phyloP scores from a whole-genome alignment of 202 grass and related monocot species.

The Digitaria exilis region DNA sequence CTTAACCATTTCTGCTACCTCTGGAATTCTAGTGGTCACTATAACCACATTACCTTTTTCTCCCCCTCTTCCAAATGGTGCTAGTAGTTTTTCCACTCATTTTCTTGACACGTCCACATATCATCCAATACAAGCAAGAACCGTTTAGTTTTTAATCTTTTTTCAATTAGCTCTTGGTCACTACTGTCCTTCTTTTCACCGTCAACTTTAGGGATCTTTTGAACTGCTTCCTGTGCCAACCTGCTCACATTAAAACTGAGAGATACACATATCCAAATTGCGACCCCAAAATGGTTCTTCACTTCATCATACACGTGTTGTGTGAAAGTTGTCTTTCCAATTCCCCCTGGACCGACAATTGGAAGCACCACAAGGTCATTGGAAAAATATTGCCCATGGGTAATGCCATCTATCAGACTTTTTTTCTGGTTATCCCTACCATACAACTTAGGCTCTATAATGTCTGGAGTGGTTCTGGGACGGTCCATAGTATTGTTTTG shows the following conservation, averaged over 20 bases:
- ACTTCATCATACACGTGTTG: conserved; percentile 32
- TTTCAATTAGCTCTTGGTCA: neutral
- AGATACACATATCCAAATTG: conserved; percentile 43
- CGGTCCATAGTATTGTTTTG: neutral
- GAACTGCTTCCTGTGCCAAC: neutral
- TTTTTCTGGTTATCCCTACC: conserved; percentile 3
- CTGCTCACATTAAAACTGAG: neutral
- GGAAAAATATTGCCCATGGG: neutral
- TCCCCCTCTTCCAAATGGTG: neutral
- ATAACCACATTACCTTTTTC: neutral
- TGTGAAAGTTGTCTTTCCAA: conserved; percentile 50
- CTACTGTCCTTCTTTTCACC: neutral
- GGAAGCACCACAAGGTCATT: conserved; percentile 1
- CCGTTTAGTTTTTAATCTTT: conserved; percentile 21
- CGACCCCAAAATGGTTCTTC: neutral
- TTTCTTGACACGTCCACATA: neutral
- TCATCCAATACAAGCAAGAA: conserved; percentile 52
- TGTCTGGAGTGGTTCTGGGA: neutral
- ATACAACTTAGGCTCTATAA: neutral
- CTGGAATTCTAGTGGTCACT: neutral
- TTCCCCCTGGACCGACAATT: conserved; percentile 31
- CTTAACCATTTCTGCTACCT: neutral
- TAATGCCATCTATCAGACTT: neutral
- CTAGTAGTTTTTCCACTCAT: conserved; percentile 8
- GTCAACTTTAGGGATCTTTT: neutral